Base-by-base conservation (phyloP, 768 basidiomycete species). In the Boletus vermiculosoides region DNA sequence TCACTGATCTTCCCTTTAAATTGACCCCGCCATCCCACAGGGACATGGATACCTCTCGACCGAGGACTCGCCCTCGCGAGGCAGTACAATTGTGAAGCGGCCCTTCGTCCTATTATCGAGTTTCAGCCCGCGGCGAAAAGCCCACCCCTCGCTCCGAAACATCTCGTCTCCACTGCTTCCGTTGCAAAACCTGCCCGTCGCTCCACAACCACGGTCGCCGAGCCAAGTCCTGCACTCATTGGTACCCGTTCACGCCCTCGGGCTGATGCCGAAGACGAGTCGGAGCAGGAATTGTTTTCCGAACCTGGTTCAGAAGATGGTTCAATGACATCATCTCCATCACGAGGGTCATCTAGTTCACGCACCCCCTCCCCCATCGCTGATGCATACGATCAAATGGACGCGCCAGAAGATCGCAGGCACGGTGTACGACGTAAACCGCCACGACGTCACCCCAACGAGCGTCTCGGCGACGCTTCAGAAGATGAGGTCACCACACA, bases 31-130 rank as follows among this genome's bases (percentile, higher is more conserved):
- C 42, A n/a, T 48, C 18, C 36, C 56, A 31, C 65, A 98, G 97
- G 97, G 15, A 99, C 97, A 23, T 99, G 97, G 97, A 94, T 99
- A 60, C 97, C 97, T 22, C 85, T 96, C 56, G 93, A 96, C 49
- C 82, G 94, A 55, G 95, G 96, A 3, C 74, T 98, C 47, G 76
- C 76, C 28, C 79, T 99, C 30, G 90, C 94, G 25, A 91, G 84
- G 66, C 94, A 98, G 71, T 98, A 98, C 74, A 91, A 93, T 61
- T 94, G 95, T 66, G 94, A 97, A 65, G 68, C 77, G 22, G 79
- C 90, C 18, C 80, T 99, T 20, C 87, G 91, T 36, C 94, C 97
- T 30, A 93, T 99, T 59, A 91, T 98, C 59, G 94, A 98, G 71
- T 98, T 95, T 67, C 83, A 88, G 56, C 91, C 95, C 4, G 87